Percentiles rank a stretch among this genome's conserved stretches.
These are phyloP conservation scores for Gillenia trifoliata DNA, from an alignment of 306 rosid genomes.

Conservation along the genomic window DNA sequence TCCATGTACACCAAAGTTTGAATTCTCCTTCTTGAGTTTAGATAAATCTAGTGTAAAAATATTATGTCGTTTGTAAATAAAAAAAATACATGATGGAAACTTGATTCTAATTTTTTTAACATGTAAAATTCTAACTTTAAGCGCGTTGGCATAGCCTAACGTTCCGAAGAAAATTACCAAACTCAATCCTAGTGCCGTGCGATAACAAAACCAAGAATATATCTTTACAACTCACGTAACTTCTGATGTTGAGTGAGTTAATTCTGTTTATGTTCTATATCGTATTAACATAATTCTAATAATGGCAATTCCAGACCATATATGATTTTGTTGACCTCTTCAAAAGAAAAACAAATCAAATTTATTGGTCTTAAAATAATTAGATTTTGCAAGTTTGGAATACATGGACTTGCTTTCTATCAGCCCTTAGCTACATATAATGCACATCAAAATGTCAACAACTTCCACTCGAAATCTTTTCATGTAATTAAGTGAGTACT, in stretches of 20 bases:
- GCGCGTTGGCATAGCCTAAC: neutral
- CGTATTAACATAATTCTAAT: too few species aligned
- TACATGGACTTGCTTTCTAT: neutral
- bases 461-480: constrained; percentile 21
- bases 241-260: neutral
- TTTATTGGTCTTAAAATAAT: neutral
- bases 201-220: neutral
- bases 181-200: too few species aligned
- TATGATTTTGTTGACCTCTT: neutral
- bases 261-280: neutral
- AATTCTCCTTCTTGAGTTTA: too few species aligned
- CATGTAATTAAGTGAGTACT: neutral
- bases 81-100: too few species aligned
- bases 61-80: too few species aligned
- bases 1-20: too few species aligned
- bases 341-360: neutral
- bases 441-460: constrained; percentile 35
- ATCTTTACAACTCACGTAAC: neutral
- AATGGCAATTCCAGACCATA: too few species aligned
- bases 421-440: constrained; percentile 28
- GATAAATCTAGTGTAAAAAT: too few species aligned
- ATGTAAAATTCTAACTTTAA: neutral
- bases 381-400: neutral
- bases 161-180: too few species aligned
- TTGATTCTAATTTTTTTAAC: too few species aligned